These are phyloP conservation scores for Ceratocystis variospora DNA, from an alignment of 2,329 filamentous ascomycete genomes.

Conservation along the genomic window DNA sequence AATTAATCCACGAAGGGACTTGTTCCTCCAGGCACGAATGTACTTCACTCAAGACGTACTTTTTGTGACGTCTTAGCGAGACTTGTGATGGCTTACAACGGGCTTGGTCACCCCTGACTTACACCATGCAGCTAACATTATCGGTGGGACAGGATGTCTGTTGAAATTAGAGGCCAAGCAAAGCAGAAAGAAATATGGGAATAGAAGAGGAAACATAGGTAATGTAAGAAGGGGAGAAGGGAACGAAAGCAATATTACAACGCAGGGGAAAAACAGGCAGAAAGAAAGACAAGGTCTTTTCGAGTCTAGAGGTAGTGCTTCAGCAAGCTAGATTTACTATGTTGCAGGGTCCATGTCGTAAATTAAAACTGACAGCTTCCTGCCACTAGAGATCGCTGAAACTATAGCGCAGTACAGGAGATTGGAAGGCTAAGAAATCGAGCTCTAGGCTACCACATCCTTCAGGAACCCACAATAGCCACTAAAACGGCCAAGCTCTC, in stretches of 20 bases:
- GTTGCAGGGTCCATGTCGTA: no score
- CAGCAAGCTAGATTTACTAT: no score
- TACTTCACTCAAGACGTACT: no score
- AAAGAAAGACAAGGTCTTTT: no score
- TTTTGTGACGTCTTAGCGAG: no score
- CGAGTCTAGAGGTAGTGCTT: no score
- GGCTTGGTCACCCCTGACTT: not conserved
- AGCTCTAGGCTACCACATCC: not conserved
- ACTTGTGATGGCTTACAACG: not conserved
- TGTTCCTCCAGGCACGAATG: no score
- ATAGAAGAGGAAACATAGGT: not conserved
- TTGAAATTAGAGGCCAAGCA: not conserved
- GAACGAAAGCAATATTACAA: no score
- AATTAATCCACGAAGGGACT: not conserved
- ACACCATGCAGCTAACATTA: not conserved
- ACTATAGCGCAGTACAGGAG: no score
- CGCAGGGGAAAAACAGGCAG: no score
- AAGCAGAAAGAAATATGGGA: not conserved
- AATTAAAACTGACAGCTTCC: not conserved
- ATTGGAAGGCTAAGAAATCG: not conserved
- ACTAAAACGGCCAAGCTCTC: not conserved
- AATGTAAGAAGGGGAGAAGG: not conserved
- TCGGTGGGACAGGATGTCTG: not conserved
- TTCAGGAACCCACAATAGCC: not conserved
- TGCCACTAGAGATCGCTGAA: not conserved